Percentiles rank a stretch among this genome's conserved stretches.
phyloP scores from a whole-genome alignment of 352 stramenopile genomes.

The Phytophthora macrochlamydospora region DNA sequence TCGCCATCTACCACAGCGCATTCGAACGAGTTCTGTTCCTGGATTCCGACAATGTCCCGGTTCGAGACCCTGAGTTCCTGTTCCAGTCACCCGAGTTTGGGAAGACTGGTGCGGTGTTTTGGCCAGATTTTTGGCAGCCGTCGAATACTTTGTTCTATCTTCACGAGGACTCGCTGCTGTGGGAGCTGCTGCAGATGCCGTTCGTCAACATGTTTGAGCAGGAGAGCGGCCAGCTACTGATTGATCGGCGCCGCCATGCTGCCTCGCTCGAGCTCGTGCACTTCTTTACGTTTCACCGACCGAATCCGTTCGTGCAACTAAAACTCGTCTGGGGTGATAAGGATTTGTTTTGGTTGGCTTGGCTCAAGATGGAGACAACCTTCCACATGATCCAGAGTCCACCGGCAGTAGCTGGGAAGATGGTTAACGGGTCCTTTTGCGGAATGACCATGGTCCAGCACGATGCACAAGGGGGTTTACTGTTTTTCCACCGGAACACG shows the following conservation, averaged over 20 bases:
- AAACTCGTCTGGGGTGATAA: conserved; percentile 45
- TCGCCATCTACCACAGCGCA: conserved; percentile 47
- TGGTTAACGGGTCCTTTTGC: conserved; percentile 49
- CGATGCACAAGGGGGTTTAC: conserved; percentile 39
- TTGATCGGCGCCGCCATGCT: conserved; percentile 36
- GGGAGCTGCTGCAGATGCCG: conserved; percentile 46
- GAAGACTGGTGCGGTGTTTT: conserved; percentile 57
- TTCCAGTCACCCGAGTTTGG: conserved; percentile 23
- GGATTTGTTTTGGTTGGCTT: conserved; percentile 59
- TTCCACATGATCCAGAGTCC: conserved; percentile 60
- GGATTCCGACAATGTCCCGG: conserved; percentile 54
- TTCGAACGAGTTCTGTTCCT: conserved; percentile 52
- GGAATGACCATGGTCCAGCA: conserved; percentile 33
- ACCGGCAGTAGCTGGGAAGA: conserved; percentile 40
- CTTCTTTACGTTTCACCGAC: conserved; percentile 46
- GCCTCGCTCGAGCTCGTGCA: conserved; percentile 30
- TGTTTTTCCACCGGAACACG: conserved; percentile 77
- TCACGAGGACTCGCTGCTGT: conserved; percentile 47
- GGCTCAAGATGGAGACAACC: conserved; percentile 56
- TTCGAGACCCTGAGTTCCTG: conserved; percentile 38
- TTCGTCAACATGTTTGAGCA: conserved; percentile 71
- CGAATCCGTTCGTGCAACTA: conserved; percentile 51
- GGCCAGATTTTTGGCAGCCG: conserved; percentile 33
- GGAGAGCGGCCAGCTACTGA: conserved; percentile 56
- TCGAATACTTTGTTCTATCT: conserved; percentile 59